phyloP scores from a whole-genome alignment of 2,329 filamentous ascomycete genomes.

The Alternaria sp. region DNA sequence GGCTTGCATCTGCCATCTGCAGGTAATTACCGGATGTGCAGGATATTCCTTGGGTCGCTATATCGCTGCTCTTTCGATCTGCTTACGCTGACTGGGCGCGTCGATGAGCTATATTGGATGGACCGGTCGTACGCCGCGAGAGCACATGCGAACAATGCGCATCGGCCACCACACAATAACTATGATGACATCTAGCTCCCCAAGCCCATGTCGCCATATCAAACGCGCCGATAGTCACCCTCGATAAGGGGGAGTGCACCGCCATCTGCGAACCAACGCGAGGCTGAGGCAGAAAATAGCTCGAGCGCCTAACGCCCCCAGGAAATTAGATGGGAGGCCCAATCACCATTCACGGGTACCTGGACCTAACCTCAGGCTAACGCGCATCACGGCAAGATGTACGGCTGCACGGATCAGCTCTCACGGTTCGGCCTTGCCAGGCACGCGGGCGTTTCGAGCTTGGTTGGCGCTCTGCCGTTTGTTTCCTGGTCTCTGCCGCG shows the following conservation, averaged over 20 bases:
- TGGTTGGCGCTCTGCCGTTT: conserved; percentile 20
- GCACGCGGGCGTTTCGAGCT: conserved; percentile 32
- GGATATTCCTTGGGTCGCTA: conserved; percentile 1
- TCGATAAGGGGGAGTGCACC: conserved; percentile 29
- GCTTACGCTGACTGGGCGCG: background rate
- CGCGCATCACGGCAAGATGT: conserved; percentile 27
- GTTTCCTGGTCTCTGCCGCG: conserved; percentile 21
- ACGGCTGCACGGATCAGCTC: conserved; percentile 25
- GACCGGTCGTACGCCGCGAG: background rate
- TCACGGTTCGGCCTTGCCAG: conserved; percentile 15
- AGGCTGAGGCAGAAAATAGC: conserved; percentile 29
- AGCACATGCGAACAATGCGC: background rate
- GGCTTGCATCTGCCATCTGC: conserved; percentile 19
- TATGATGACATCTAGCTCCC: background rate
- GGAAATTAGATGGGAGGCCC: conserved; percentile 37
- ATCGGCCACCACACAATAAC: background rate
- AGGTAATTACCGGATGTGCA: conserved; percentile 23
- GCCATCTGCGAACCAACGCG: conserved; percentile 16
- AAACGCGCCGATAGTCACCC: conserved; percentile 16
- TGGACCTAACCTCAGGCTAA: conserved; percentile 30
- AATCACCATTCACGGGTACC: conserved; percentile 36
- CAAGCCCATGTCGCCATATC: conserved; percentile 7
- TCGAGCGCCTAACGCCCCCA: conserved; percentile 25
- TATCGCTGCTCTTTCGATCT: background rate
- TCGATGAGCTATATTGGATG: background rate